Conservation (phyloP, 768 basidiomycete species). For the Termitomyces bulborhizus region DNA sequence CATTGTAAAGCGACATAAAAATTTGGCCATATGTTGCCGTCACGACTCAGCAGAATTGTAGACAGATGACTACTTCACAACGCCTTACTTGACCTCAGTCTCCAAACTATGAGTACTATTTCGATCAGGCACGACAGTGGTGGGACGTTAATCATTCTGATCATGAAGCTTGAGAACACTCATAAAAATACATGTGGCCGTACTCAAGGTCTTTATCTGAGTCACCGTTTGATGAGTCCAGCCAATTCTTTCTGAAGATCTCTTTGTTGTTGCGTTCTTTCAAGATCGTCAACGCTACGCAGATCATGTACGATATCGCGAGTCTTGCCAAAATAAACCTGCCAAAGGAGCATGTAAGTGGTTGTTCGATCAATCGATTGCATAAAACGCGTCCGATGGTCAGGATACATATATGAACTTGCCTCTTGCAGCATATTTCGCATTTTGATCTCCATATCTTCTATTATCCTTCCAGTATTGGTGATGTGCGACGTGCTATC, state of each 20-base stretch:
- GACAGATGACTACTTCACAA: background rate
- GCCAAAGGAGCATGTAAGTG: constrained; percentile 3
- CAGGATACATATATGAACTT: constrained; percentile 6
- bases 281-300: constrained; percentile 80
- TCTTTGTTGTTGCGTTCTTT: constrained; percentile 71
- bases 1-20: background rate
- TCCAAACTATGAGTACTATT: background rate
- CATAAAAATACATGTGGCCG: background rate
- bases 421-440: constrained; percentile 89
- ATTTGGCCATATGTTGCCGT: background rate
- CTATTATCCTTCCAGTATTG: constrained; percentile 93
- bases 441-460: constrained; percentile 99
- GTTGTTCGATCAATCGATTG: background rate
- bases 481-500: constrained; percentile 81
- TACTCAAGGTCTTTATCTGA: background rate
- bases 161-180: background rate
- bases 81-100: background rate
- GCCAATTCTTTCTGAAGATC: constrained; percentile 90
- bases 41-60: background rate
- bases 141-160: background rate
- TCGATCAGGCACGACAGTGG: background rate
- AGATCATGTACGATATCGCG: constrained; percentile 92
- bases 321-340: constrained; percentile 96
- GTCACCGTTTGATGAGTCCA: constrained; percentile 71
- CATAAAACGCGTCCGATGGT: background rate